Percentiles rank a stretch among this genome's conserved stretches.
Conservation (phyloP, 1,139 yeast species). For the Pichia sp. region DNA sequence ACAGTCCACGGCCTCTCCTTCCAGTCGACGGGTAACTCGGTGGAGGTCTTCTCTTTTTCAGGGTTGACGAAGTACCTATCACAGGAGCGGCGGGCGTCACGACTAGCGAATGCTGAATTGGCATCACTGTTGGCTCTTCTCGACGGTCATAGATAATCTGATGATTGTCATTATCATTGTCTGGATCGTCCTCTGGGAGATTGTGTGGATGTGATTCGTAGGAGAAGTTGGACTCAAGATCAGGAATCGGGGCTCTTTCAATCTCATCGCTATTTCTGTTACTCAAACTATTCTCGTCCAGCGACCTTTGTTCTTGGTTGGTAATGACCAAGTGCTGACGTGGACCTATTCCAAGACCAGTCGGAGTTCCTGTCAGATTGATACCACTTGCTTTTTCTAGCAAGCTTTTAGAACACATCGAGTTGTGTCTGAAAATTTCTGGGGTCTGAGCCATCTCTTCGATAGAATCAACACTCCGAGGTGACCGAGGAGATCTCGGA, state of each 20-base stretch:
- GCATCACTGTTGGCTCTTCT: constrained; percentile 53
- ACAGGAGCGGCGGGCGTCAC: constrained; percentile 21
- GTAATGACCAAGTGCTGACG: constrained; percentile 11
- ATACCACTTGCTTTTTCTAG: neutral
- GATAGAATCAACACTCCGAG: constrained; percentile 1
- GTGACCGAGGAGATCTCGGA: constrained; percentile 9
- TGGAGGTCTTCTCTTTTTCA: constrained; percentile 33
- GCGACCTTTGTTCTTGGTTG: constrained; percentile 2
- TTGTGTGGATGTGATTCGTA: neutral
- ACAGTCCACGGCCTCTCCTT: constrained; percentile 34
- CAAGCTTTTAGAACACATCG: constrained; percentile 7
- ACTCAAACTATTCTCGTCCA: neutral
- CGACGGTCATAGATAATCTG: constrained; percentile 34
- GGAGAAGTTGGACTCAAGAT: constrained; percentile 1
- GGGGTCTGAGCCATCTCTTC: constrained; percentile 4
- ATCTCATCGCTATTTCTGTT: constrained; percentile 2
- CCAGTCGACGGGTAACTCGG: constrained; percentile 34
- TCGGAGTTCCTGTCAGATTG: constrained; percentile 7
- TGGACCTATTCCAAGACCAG: constrained; percentile 6
- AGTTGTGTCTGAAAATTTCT: constrained; percentile 11
- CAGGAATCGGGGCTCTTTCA: constrained; percentile 10
- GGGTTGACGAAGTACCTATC: neutral
- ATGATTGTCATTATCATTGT: neutral
- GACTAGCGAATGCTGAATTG: constrained; percentile 35
- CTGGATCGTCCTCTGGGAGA: too few species aligned